Conservation (phyloP, 2,329 filamentous ascomycete genomes). For the Sporothrix brasiliensis region DNA sequence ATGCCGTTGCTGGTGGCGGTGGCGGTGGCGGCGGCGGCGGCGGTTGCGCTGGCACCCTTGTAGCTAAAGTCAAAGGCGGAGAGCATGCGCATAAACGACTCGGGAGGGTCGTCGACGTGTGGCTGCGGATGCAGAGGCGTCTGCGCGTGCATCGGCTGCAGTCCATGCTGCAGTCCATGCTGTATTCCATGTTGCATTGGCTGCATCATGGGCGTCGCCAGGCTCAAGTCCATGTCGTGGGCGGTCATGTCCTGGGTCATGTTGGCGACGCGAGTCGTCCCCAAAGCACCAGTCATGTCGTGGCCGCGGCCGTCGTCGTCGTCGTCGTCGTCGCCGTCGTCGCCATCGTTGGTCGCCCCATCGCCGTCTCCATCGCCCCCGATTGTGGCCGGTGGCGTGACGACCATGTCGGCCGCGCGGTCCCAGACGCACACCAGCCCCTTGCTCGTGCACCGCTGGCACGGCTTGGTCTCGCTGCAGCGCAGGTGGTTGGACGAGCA, state of each 20-base stretch:
- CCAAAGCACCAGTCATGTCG: neutral
- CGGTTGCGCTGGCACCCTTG: neutral
- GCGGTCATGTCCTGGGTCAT: neutral
- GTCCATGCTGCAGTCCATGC: neutral
- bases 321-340: neutral
- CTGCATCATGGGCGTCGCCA: neutral
- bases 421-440: neutral
- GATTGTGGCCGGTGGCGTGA: neutral
- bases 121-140: neutral
- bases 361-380: neutral
- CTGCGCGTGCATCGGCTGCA: neutral
- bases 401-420: neutral
- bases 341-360: neutral
- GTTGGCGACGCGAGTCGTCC: neutral
- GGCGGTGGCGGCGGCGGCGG: too few species aligned
- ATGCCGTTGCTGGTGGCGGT: neutral
- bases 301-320: neutral
- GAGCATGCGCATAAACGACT: conserved; percentile 7
- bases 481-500: conserved; percentile 2
- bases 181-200: neutral
- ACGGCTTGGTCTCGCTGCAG: neutral
- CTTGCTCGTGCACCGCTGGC: conserved; percentile 9
- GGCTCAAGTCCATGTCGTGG: neutral
- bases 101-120: neutral
- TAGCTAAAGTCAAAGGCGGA: conserved; percentile 2